A percentile compares a stretch with the other conserved stretches of the same genome.
These are phyloP conservation scores for Chlamydomonas urium DNA, from an alignment of 139 green algal species.

Conservation along the genomic window DNA sequence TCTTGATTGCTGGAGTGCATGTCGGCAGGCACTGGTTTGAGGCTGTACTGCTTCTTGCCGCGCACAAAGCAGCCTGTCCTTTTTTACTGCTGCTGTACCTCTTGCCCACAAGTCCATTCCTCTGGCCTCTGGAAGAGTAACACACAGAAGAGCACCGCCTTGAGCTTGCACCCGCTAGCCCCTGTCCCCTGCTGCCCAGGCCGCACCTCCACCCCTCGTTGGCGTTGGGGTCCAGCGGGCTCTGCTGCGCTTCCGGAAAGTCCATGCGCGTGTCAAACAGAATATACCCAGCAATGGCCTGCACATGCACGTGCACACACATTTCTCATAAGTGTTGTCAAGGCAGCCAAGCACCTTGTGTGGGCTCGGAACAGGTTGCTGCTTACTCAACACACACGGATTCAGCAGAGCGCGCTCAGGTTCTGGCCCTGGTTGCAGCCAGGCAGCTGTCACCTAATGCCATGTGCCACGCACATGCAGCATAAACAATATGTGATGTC, in stretches of 20 bases:
- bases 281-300: constrained; percentile 38
- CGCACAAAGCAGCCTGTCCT: neutral
- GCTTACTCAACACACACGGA: too few relatives aligned
- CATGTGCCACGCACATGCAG: too few relatives aligned
- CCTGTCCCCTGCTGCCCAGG: too few relatives aligned
- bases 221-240: constrained; percentile 32
- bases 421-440: too few relatives aligned
- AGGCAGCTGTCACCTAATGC: too few relatives aligned
- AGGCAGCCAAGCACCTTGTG: too few relatives aligned
- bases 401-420: too few relatives aligned
- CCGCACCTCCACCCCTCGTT: constrained; percentile 24
- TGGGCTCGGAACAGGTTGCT: too few relatives aligned
- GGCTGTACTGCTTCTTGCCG: neutral
- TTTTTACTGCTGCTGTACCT: neutral
- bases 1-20: neutral
- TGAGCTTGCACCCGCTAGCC: too few relatives aligned
- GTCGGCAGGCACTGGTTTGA: neutral
- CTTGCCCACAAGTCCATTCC: neutral
- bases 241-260: constrained; percentile 42
- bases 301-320: too few relatives aligned
- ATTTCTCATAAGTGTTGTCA: too few relatives aligned
- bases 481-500: too few relatives aligned
- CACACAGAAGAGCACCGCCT: neutral
- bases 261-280: constrained; percentile 61
- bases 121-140: neutral